A percentile compares a stretch with the other conserved stretches of the same genome.
Evolutionary conservation across 345 rosid species (phyloP).

Genomic region (Draba incana): DNA sequence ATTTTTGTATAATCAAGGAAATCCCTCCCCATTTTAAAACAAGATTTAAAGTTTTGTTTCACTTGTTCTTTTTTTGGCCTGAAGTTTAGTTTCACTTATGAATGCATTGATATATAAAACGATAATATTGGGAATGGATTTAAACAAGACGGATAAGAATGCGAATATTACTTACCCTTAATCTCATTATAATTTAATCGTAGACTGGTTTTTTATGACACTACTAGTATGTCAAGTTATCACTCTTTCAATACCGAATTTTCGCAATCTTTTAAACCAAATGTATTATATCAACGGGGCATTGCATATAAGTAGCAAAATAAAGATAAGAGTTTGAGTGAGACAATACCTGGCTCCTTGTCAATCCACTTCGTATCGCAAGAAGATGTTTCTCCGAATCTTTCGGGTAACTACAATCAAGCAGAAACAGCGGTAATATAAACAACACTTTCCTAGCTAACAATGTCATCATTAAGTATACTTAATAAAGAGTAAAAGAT

Average conservation of each 20-base stretch:
- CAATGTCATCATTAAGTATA: background rate
- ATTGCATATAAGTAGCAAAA: background rate
- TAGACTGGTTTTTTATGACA: background rate
- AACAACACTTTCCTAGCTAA: background rate
- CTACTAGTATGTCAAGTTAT: background rate
- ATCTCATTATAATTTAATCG: too few species aligned
- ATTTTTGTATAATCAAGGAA: too few species aligned
- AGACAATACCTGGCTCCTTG: conserved; percentile 85
- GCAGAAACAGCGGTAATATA: background rate
- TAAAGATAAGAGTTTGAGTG: background rate
- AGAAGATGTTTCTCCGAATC: conserved; percentile 97
- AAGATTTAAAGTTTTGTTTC: too few species aligned
- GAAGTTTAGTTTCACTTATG: too few species aligned
- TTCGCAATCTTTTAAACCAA: background rate
- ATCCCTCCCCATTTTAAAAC: too few species aligned
- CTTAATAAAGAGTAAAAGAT: conserved; percentile 13
- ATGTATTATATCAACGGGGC: background rate
- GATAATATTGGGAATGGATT: too few species aligned
- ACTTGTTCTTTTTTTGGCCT: too few species aligned
- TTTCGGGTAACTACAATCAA: conserved; percentile 73
- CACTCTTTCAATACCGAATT: background rate
- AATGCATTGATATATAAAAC: too few species aligned
- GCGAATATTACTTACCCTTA: too few species aligned
- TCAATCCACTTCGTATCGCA: conserved; percentile 84
- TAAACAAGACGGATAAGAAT: too few species aligned